Percentiles rank a stretch among this genome's conserved stretches.
Evolutionary conservation across 305 asterid species (phyloP).

Genomic region (Ajuga reptans): DNA sequence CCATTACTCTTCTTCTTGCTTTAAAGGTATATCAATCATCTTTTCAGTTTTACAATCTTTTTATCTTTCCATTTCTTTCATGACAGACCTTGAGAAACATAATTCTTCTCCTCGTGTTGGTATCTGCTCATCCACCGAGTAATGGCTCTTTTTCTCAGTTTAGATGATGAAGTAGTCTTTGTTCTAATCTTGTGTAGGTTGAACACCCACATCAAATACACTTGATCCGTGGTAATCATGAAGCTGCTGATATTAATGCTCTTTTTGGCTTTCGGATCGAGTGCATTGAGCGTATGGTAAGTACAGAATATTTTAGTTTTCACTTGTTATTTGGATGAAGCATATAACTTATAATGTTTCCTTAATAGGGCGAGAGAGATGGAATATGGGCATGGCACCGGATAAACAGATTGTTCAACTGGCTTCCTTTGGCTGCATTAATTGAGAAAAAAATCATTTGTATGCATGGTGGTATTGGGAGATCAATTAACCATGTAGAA

Average conservation of each 20-base stretch:
- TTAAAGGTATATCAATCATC: conserved; percentile 47
- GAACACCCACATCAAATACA: conserved; percentile 86
- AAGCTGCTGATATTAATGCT: conserved; percentile 99
- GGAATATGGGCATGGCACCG: conserved; percentile 74
- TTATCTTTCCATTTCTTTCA: background rate
- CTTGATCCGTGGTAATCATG: conserved; percentile 96
- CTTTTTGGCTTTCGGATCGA: conserved; percentile 90
- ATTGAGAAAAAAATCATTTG: conserved; percentile 60
- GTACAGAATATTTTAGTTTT: conserved; percentile 5
- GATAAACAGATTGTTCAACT: conserved; percentile 60
- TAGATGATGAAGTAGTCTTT: background rate
- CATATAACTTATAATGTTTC: conserved; percentile 14
- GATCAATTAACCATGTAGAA: conserved; percentile 62
- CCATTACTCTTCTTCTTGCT: conserved; percentile 89
- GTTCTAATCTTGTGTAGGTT: conserved; percentile 43
- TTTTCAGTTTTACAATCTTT: conserved; percentile 12
- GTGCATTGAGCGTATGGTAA: conserved; percentile 72
- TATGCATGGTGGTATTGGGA: conserved; percentile 71
- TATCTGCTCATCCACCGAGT: conserved; percentile 19
- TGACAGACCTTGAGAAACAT: conserved; percentile 29
- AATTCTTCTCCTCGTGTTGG: conserved; percentile 41
- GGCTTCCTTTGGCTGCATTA: conserved; percentile 69
- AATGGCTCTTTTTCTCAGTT: background rate
- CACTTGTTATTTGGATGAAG: conserved; percentile 12
- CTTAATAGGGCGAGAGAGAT: conserved; percentile 60